A percentile compares a stretch with the other conserved stretches of the same genome.
Evolutionary conservation across 148 eudicot species (phyloP).

Genomic region (Amaranthus cruentus): DNA sequence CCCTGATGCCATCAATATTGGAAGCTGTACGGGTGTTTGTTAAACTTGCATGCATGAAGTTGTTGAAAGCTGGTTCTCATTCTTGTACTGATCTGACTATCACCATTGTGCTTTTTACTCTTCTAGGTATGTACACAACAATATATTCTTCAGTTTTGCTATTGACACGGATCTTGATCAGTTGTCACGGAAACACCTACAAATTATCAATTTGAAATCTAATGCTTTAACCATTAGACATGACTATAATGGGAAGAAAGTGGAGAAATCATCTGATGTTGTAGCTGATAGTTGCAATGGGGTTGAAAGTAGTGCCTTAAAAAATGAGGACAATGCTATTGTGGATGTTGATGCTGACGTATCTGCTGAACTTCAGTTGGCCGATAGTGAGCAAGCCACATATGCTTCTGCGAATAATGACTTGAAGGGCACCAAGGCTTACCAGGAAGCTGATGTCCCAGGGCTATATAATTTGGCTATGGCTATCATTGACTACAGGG

Average conservation of each 20-base stretch:
- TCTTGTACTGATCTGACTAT: background rate
- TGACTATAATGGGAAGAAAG: slow-evolving; percentile 29
- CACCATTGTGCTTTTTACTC: slow-evolving; percentile 9
- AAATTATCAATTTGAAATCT: slow-evolving; percentile 34
- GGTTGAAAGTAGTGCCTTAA: slow-evolving; percentile 31
- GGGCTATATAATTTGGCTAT: slow-evolving; percentile 97
- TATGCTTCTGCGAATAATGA: slow-evolving; percentile 99
- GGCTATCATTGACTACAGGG: slow-evolving; percentile 97
- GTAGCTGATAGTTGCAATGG: slow-evolving; percentile 34
- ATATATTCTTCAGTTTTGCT: slow-evolving; percentile 99
- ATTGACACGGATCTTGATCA: slow-evolving; percentile 93
- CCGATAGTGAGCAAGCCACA: slow-evolving; percentile 98
- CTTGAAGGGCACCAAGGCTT: slow-evolving; percentile 94
- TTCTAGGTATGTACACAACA: slow-evolving; percentile 98
- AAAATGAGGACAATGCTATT: slow-evolving; percentile 33
- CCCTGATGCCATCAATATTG: too few species aligned
- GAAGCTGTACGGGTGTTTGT: background rate
- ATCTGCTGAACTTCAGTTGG: slow-evolving; percentile 63
- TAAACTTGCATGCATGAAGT: background rate
- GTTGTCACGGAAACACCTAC: slow-evolving; percentile 45
- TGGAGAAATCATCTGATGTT: slow-evolving; percentile 29
- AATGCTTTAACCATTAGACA: slow-evolving; percentile 23
- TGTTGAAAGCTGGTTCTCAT: background rate
- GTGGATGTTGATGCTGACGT: slow-evolving; percentile 39
- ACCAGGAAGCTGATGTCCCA: slow-evolving; percentile 93